phyloP scores from a whole-genome alignment of 441 rosid species.

The Gossypium lobatum region DNA sequence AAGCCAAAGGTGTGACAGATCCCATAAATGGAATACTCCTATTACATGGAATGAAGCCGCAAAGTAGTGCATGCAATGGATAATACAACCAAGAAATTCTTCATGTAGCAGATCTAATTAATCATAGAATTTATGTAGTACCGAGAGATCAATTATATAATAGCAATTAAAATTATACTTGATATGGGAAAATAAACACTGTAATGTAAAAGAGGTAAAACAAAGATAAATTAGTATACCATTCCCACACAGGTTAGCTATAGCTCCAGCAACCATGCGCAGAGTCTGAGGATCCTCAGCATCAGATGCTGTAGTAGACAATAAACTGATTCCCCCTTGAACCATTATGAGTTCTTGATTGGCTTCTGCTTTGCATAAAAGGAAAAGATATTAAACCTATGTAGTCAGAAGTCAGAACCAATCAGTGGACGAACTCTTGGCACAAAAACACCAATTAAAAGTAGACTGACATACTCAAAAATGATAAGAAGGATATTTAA shows the following conservation, averaged over 20 bases:
- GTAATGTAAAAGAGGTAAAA: neutral
- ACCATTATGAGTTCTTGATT: slow-evolving; percentile 89
- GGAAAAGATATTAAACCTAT: slow-evolving; percentile 7
- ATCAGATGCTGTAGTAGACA: slow-evolving; percentile 77
- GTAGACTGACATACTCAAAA: neutral
- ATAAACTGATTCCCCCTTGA: slow-evolving; percentile 84
- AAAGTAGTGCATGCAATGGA: neutral
- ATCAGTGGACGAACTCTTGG: neutral
- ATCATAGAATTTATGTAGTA: neutral
- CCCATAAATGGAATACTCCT: neutral
- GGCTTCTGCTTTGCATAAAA: slow-evolving; percentile 49
- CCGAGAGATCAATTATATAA: neutral
- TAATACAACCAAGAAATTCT: neutral
- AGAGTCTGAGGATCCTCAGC: slow-evolving; percentile 95
- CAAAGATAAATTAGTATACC: slow-evolving; percentile 38
- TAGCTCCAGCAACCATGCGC: slow-evolving; percentile 98
- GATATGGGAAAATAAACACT: neutral
- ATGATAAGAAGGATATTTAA: neutral
- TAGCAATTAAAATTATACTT: neutral
- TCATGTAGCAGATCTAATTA: neutral
- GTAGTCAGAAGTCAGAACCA: neutral
- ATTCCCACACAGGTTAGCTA: slow-evolving; percentile 94
- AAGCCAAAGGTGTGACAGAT: neutral
- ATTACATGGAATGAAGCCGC: neutral
- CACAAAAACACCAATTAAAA: neutral